Evolutionary conservation across 148 eudicot species (phyloP).

Genomic region (Agrostemma githago): DNA sequence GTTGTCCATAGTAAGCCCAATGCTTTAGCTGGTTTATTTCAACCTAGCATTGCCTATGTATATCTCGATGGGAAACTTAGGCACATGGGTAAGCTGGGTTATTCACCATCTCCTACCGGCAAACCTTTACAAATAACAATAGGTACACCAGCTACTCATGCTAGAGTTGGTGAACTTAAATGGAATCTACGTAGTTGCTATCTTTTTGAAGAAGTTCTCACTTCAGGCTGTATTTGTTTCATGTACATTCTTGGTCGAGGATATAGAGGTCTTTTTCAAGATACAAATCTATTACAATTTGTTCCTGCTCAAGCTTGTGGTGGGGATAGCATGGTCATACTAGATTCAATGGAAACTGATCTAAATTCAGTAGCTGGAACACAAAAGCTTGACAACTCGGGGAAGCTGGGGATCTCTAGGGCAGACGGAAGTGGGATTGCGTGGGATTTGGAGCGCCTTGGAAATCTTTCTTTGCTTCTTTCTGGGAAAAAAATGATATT

Average conservation of each 20-base stretch:
- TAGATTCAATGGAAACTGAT: conserved; percentile 90
- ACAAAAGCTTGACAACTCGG: conserved; percentile 66
- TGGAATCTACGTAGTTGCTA: conserved; percentile 95
- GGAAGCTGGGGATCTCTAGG: conserved; percentile 55
- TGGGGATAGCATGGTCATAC: conserved; percentile 94
- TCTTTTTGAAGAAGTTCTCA: conserved; percentile 94
- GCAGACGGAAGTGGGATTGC: conserved; percentile 90
- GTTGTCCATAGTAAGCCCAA: conserved; percentile 98
- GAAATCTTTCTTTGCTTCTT: conserved; percentile 82
- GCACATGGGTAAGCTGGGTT: conserved; percentile 90
- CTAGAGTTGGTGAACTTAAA: conserved; percentile 65
- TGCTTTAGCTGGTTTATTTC: conserved; percentile 99
- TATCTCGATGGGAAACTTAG: conserved; percentile 89
- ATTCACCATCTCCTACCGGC: conserved; percentile 98
- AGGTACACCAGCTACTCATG: conserved; percentile 76
- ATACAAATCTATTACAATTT: conserved; percentile 76
- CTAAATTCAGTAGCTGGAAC: conserved; percentile 46
- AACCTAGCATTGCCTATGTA: conserved; percentile 93
- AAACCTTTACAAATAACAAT: conserved; percentile 86
- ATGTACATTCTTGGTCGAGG: conserved; percentile 99
- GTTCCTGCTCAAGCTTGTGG: conserved; percentile 98
- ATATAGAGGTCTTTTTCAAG: conserved; percentile 97
- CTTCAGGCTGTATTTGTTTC: conserved; percentile 85
- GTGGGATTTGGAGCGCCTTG: conserved; percentile 93
- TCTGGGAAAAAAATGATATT: conserved; percentile 90